Conservation (phyloP, 2,329 filamentous ascomycete genomes). For the Dryadomyces quercus-mongolicae region DNA sequence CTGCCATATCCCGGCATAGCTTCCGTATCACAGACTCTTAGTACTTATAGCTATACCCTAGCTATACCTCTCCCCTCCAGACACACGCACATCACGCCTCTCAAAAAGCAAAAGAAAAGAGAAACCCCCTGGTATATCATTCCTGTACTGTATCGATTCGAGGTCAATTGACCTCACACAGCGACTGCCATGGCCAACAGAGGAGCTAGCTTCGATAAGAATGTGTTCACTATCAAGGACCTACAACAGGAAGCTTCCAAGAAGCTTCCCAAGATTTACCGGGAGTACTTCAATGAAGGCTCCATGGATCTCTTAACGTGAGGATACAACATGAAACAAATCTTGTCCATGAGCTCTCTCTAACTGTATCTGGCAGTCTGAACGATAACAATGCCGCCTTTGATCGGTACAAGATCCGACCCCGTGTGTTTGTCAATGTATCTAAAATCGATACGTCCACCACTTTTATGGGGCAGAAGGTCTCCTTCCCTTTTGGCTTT, state of each 20-base stretch:
- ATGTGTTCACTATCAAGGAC: background rate
- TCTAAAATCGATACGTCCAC: conserved; percentile 16
- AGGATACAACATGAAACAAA: background rate
- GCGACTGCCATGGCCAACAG: background rate
- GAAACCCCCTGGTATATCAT: no score
- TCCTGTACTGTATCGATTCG: no score
- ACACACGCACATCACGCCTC: no score
- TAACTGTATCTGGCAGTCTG: background rate
- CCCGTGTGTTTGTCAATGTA: background rate
- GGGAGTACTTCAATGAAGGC: background rate
- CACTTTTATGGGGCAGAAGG: background rate
- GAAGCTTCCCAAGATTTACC: background rate
- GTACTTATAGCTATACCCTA: no score
- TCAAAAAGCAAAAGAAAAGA: no score
- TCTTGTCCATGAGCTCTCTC: background rate
- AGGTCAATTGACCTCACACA: background rate
- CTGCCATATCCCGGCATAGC: no score
- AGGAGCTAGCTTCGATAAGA: background rate
- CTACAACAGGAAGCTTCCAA: background rate
- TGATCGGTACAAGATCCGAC: background rate
- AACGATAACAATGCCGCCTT: background rate
- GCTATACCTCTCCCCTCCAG: no score
- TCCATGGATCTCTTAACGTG: background rate
- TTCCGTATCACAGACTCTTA: no score
- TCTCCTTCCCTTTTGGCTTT: conserved; percentile 32